Base-by-base conservation (phyloP, 106 monocot species). In the Acorus gramineus region DNA sequence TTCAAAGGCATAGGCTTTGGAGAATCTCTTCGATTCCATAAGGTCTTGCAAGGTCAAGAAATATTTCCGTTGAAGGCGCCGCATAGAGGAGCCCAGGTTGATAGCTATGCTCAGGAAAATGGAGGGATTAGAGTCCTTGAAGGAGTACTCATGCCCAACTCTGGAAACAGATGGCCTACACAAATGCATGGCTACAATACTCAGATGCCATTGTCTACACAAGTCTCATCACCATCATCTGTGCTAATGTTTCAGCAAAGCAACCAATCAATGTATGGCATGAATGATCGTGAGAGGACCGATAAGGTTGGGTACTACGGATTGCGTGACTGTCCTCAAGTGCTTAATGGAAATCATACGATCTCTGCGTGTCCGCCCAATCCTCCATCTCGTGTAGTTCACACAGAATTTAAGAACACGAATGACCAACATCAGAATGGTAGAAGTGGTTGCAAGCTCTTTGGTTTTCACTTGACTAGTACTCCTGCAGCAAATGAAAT, bases 21-120 rank as follows among this genome's bases (percentile, higher is more conserved):
- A 49, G 86, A 87, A 87, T 86, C 90, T 67, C 3, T 80, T 14
- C 58, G 85, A 68, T 85, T 98, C 91, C 73, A 82, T 74, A 79
- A 87, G 96, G 96, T 98, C 96, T 98, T 98, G 91, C 96, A 98
- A 98, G 96, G 96, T 98, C 96, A 98, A 98, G 91, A 98, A 98
- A 77, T 88, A 46, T 68, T 69, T 60, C 77, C 77, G n/a, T 58
- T 57, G 44, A 69, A 58, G 55, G 66, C 77, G 60, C 69, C 74
- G 43, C 68, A 70, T 12, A 66, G 45, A 10, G 82, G 82, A 61
- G 47, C 57, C 14, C 42, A 54, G 4, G 7, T 14, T 44, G 60
- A 66, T 72, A 50, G 61, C 12, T 60, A 46, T 8, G 12, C 54
- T 4, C 14, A 56, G 48, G 63, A 71, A 55, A 72, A 67, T 66